Evolutionary conservation across 192 early-diverging fungal genomes (phyloP), one percentile per base, ranked within the genome.

Genomic region (Coemansia biformis): DNA sequence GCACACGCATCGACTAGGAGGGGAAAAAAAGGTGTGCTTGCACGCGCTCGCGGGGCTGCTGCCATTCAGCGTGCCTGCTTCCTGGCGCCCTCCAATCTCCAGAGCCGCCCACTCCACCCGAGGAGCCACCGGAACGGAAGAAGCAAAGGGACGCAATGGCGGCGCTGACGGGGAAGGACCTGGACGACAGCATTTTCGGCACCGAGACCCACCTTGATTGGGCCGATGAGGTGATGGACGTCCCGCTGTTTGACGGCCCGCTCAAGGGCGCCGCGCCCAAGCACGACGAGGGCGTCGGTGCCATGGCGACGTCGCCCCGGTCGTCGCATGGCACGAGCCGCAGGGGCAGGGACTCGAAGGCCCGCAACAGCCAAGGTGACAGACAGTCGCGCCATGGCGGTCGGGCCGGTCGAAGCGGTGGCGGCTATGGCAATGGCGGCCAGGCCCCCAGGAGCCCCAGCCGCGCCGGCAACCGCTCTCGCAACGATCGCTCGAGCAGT

Each of bases 101-200:
- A n/a, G n/a, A n/a, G n/a, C n/a, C n/a, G n/a, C n/a, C n/a, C n/a
- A n/a, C n/a, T n/a, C n/a, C n/a, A n/a, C n/a, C n/a, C n/a, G n/a
- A n/a, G n/a, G n/a, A n/a, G n/a, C n/a, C n/a, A n/a, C n/a, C n/a
- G n/a, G n/a, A n/a, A n/a, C n/a, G n/a, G 24, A 26, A 26, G 24
- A 26, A 6, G 24, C 24, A 23, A n/a, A 36, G 2, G 8, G 5
- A 36, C 5, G 3, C 39, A 54, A 73, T 73, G 69, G 68, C 54
- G 43, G 28, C 57, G n/a, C 45, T 61, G 42, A 52, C 53, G 24
- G 57, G 48, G 12, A 52, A 73, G 42, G 69, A 65, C 33, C 38
- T 73, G 46, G 69, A 73, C 50, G 69, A 73, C 53, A 73, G 69
- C 57, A 57, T 73, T 45, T 73, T 73, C 50, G 54, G 54, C 33